A percentile compares a stretch with the other conserved stretches of the same genome.
Conservation (phyloP, 257 asterid species). For the Primulina eburnea region DNA sequence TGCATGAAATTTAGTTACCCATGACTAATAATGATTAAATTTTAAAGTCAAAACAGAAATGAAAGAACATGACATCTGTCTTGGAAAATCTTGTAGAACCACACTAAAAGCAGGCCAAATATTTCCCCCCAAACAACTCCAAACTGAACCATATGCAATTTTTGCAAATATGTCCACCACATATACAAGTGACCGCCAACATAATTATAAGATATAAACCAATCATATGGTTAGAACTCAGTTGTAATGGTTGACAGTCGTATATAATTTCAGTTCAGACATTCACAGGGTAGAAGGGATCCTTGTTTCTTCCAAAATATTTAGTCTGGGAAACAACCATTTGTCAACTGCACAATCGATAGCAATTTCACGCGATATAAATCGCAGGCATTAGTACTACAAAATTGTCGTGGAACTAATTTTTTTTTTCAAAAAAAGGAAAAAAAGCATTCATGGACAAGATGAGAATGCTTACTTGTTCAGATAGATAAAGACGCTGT, state of each 20-base stretch:
- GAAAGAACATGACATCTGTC: slow-evolving; percentile 2
- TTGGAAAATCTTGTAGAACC: slow-evolving; percentile 10
- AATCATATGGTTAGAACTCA: slow-evolving; percentile 11
- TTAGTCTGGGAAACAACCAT: slow-evolving; percentile 2
- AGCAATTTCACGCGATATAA: not conserved
- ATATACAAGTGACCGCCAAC: not conserved
- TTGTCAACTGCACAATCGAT: not conserved
- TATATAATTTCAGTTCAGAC: not conserved
- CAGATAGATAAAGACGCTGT: slow-evolving; percentile 91
- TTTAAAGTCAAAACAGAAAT: slow-evolving; percentile 6
- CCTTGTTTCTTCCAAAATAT: slow-evolving; percentile 1
- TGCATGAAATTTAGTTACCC: not conserved
- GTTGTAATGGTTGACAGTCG: not conserved
- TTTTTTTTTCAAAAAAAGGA: too few relatives aligned
- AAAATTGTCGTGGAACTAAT: not conserved
- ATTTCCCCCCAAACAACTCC: not conserved
- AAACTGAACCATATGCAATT: not conserved
- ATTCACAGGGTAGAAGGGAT: not conserved
- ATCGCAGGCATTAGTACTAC: not conserved
- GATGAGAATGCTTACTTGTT: slow-evolving; percentile 49
- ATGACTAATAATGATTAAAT: not conserved
- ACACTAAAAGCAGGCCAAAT: slow-evolving; percentile 1
- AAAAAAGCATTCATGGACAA: not conserved
- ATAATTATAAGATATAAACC: not conserved
- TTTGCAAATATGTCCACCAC: not conserved